These are phyloP conservation scores for Strigomonas culicis DNA, from an alignment of 208 protist genomes.

Conservation along the genomic window DNA sequence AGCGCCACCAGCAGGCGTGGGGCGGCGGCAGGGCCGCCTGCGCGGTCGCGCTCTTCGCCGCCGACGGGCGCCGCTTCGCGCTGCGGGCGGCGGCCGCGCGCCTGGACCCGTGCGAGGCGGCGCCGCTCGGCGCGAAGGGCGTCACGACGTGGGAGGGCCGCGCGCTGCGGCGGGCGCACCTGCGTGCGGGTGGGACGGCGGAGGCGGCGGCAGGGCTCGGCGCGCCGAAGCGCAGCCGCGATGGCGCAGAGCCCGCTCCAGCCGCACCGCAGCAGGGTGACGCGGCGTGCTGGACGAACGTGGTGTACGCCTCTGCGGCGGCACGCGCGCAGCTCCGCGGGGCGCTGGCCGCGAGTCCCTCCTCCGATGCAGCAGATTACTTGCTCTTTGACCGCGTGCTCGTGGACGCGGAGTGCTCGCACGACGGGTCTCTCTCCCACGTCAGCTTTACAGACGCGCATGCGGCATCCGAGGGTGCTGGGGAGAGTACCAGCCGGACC, in stretches of 20 bases:
- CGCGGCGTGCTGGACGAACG: not conserved
- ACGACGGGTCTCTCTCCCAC: slow-evolving; percentile 84
- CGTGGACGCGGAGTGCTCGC: slow-evolving; percentile 90
- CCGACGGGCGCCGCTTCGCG: slow-evolving; percentile 37
- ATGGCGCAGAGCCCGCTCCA: not conserved
- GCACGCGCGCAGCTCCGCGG: not conserved
- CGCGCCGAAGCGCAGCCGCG: not conserved
- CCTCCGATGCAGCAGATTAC: not conserved
- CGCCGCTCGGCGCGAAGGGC: slow-evolving; percentile 14
- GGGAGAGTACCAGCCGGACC: not conserved
- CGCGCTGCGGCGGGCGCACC: slow-evolving; percentile 10
- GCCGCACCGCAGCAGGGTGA: not conserved
- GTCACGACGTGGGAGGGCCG: slow-evolving; percentile 27
- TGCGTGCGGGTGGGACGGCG: too few relatives aligned
- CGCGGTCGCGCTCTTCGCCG: slow-evolving; percentile 43
- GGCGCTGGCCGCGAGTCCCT: not conserved
- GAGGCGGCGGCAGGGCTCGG: too few relatives aligned
- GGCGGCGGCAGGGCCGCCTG: not conserved
- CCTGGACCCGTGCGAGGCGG: slow-evolving; percentile 15
- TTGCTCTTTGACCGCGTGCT: slow-evolving; percentile 77
- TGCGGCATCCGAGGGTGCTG: not conserved
- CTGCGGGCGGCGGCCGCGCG: slow-evolving; percentile 12
- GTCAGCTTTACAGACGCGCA: slow-evolving; percentile 23
- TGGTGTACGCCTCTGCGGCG: slow-evolving; percentile 21
- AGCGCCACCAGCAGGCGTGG: slow-evolving; percentile 22